A percentile compares a stretch with the other conserved stretches of the same genome.
These are phyloP conservation scores for Colletotrichum tropicale DNA, from an alignment of 2,329 filamentous ascomycete species.

Conservation along the genomic window DNA sequence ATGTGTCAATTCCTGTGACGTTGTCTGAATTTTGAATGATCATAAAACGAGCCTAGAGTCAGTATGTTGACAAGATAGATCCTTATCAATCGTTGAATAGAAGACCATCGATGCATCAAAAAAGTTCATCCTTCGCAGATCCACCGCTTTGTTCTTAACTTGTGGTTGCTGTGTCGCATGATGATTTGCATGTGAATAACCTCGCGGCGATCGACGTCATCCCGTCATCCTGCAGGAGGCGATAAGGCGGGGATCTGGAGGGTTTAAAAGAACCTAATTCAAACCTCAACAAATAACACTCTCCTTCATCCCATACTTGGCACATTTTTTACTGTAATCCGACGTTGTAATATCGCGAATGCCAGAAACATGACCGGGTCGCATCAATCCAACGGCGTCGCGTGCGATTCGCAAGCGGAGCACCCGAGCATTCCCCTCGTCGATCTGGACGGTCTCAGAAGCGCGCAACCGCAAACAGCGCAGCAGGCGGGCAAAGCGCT, in stretches of 20 bases:
- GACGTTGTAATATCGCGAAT: background rate
- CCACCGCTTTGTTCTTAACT: background rate
- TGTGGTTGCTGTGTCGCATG: background rate
- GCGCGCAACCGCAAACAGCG: background rate
- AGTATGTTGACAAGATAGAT: background rate
- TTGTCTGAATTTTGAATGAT: background rate
- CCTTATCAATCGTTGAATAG: background rate
- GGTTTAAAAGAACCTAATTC: background rate
- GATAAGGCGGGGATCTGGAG: background rate
- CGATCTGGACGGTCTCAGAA: background rate
- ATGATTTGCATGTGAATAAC: background rate
- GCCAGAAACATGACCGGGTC: background rate
- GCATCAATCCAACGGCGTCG: background rate
- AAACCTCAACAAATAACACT: background rate
- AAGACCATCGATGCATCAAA: rapidly evolving
- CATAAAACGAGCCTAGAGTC: background rate
- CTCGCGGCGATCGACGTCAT: background rate
- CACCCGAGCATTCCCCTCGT: background rate
- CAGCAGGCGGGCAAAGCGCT: constrained; percentile 19
- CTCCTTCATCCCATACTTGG: background rate
- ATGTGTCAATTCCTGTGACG: background rate
- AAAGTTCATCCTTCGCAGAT: background rate
- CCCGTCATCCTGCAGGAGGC: background rate
- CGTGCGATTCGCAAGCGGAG: background rate
- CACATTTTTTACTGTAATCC: background rate